Evolutionary conservation across 108 stramenopile genomes (phyloP).

Genomic region (Cyclotella baltica): DNA sequence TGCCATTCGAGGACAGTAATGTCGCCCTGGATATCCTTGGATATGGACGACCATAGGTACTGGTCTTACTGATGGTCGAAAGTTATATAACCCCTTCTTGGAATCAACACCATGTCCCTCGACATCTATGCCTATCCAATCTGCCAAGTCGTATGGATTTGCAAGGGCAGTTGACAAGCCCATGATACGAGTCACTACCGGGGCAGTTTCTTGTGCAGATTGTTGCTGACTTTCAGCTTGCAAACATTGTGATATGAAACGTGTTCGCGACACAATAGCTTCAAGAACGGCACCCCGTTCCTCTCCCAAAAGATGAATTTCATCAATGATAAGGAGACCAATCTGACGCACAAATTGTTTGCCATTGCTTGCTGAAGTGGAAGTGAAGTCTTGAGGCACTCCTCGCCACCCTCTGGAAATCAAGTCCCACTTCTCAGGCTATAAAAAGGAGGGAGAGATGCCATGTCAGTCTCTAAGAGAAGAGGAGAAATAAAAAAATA

Average conservation of each 20-base stretch:
- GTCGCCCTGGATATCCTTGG: slow-evolving; percentile 96
- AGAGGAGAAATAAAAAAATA: background rate
- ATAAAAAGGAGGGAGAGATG: background rate
- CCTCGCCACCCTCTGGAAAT: slow-evolving; percentile 95
- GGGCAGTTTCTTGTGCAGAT: slow-evolving; percentile 11
- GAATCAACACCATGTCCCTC: slow-evolving; percentile 38
- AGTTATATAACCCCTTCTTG: slow-evolving; percentile 92
- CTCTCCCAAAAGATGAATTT: slow-evolving; percentile 99
- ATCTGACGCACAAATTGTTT: slow-evolving; percentile 85
- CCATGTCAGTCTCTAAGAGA: background rate
- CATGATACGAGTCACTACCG: slow-evolving; percentile 81
- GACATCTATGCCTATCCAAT: slow-evolving; percentile 96
- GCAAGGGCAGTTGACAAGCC: slow-evolving; percentile 97
- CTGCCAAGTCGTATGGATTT: slow-evolving; percentile 93
- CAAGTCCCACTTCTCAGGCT: slow-evolving; percentile 99
- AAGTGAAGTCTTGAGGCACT: slow-evolving; percentile 40
- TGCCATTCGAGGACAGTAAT: slow-evolving; percentile 95
- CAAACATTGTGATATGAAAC: slow-evolving; percentile 86
- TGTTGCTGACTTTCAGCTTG: slow-evolving; percentile 41
- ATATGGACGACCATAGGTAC: slow-evolving; percentile 95
- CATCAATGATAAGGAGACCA: slow-evolving; percentile 95
- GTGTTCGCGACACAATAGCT: slow-evolving; percentile 95
- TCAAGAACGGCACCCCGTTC: slow-evolving; percentile 98
- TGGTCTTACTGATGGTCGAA: slow-evolving; percentile 93
- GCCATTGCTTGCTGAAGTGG: slow-evolving; percentile 56